Evolutionary conservation across 1,139 yeast genomes (phyloP), one percentile per base, ranked within the genome.

Genomic region (Insectozyma bohioensis): DNA sequence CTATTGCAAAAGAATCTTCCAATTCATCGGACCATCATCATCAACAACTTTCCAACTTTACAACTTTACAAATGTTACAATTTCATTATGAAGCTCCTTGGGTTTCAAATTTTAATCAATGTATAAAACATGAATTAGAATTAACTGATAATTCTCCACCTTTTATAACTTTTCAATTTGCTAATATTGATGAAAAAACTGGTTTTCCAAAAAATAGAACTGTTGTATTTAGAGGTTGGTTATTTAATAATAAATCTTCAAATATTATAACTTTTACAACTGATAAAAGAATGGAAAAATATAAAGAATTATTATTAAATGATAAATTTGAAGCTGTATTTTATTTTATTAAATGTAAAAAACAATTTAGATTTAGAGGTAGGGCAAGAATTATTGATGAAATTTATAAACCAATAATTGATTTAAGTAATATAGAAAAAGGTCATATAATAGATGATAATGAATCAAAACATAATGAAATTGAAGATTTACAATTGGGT

Each of bases 301-400:
- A 72, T 47, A 56, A 61, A 15, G 85, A 84, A 49, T 58, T 80
- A 34, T 41, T 52, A 11, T 44, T 50, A 16, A 73, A 75, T 47
- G 77, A 79, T 42, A 61, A 67, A 35, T 80, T 78, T 51, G 95
- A 85, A 59, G 85, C 88, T 2, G 85, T 86, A 37, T 85, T 84
- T 52, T 83, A 84, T 63, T 82, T 85, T 49, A 72, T 69, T 11
- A 64, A 63, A 22, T 56, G 73, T 18, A 72, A 72, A 50, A 80
- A 75, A 50, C 95, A 85, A 59, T 81, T 81, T 52, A 65, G 95
- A 46, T 66, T 86, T 42, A 70, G 80, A 34, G 95, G 95, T 7
- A 58, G 65, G 27, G 85, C 85, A 2, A 62, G 75, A 36, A 49
- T 76, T 24, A 58, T 72, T 17, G 72, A 66, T 42, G 52, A 53